Conservation (phyloP, 352 stramenopile genomes). For the Aphanomyces astaci region DNA sequence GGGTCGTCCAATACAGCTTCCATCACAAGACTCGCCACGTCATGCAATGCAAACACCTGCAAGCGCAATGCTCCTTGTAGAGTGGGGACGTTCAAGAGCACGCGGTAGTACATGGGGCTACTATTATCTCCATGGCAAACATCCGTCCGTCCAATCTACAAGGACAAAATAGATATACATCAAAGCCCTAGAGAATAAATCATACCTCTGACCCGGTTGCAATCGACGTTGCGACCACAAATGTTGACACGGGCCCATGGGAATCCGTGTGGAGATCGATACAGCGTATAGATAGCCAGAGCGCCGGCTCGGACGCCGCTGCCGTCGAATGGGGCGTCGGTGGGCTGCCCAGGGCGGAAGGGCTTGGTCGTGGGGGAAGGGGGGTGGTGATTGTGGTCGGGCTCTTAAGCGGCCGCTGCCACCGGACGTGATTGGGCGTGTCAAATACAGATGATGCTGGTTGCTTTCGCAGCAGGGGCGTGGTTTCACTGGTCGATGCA, state of each 20-base stretch:
- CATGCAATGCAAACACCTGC: conserved; percentile 62
- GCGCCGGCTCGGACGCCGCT: conserved; percentile 17
- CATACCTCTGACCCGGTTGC: conserved; percentile 16
- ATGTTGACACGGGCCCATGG: too few relatives aligned
- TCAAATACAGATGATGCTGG: conserved; percentile 1
- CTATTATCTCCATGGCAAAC: conserved; percentile 34
- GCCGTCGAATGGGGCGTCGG: background rate
- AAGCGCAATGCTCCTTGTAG: conserved; percentile 32
- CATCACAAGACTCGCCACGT: too few relatives aligned
- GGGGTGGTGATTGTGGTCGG: background rate
- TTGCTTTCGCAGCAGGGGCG: conserved; percentile 6
- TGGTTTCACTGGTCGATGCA: conserved; percentile 5
- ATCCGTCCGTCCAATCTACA: conserved; percentile 70
- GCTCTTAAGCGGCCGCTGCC: conserved; percentile 5
- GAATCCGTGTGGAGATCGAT: too few relatives aligned
- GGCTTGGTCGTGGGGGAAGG: background rate
- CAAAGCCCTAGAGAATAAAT: background rate
- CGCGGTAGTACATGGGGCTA: background rate
- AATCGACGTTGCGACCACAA: background rate
- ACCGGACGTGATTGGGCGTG: conserved; percentile 1
- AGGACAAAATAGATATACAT: too few relatives aligned
- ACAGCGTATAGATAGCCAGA: conserved; percentile 78
- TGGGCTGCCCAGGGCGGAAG: background rate
- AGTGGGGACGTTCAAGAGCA: conserved; percentile 26
- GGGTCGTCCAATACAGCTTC: background rate